Conservation (phyloP, 441 rosid species). For the Francoa sonchifolia region DNA sequence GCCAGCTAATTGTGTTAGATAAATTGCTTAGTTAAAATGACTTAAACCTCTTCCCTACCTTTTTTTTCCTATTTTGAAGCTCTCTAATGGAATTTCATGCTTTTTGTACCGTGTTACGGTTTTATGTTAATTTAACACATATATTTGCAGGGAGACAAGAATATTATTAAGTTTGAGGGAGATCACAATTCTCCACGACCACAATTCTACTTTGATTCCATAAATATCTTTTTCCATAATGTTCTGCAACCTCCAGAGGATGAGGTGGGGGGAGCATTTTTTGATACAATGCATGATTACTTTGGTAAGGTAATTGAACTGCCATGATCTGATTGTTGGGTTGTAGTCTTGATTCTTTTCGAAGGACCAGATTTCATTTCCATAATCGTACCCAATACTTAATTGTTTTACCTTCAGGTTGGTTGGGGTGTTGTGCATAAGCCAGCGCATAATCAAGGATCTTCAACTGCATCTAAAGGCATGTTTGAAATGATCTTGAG, state of each 20-base stretch:
- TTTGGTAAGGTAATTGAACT: slow-evolving; percentile 59
- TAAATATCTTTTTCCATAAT: slow-evolving; percentile 92
- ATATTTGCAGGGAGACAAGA: slow-evolving; percentile 85
- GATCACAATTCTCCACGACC: slow-evolving; percentile 99
- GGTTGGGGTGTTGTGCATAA: slow-evolving; percentile 47
- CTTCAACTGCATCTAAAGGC: slow-evolving; percentile 39
- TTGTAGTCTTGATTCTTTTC: slow-evolving; percentile 11
- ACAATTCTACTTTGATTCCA: slow-evolving; percentile 87
- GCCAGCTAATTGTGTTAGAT: too few species aligned
- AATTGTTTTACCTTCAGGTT: slow-evolving; percentile 42
- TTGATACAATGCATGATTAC: slow-evolving; percentile 54
- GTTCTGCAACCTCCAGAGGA: slow-evolving; percentile 90
- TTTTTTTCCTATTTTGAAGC: slow-evolving; percentile 1
- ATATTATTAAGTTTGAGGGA: slow-evolving; percentile 93
- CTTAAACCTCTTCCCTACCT: background rate
- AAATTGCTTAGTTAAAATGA: too few species aligned
- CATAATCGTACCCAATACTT: slow-evolving; percentile 16
- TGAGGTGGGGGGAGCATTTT: slow-evolving; percentile 51
- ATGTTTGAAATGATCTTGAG: slow-evolving; percentile 1
- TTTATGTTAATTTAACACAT: slow-evolving; percentile 9
- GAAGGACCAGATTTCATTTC: slow-evolving; percentile 13
- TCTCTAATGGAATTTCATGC: slow-evolving; percentile 1
- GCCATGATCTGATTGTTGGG: slow-evolving; percentile 7
- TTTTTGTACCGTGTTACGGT: background rate
- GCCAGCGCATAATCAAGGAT: slow-evolving; percentile 28